Percentiles rank a stretch among this genome's conserved stretches.
phyloP scores from a whole-genome alignment of 345 rosid genomes.

The Gossypium mustelinum region DNA sequence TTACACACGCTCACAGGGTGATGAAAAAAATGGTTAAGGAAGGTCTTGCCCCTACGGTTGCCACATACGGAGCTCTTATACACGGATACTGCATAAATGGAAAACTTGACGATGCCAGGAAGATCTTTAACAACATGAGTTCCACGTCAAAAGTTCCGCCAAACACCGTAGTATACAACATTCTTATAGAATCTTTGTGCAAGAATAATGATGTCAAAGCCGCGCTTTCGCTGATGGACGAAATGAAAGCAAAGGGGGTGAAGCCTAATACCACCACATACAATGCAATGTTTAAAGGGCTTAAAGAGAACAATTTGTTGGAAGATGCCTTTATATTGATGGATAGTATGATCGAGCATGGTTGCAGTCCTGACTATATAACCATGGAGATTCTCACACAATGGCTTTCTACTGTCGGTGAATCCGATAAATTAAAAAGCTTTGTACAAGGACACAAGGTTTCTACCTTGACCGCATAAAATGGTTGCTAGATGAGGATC shows the following conservation, averaged over 20 bases:
- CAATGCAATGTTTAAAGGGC: slow-evolving; percentile 70
- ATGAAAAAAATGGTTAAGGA: slow-evolving; percentile 51
- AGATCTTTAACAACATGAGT: slow-evolving; percentile 53
- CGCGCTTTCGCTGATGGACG: slow-evolving; percentile 54
- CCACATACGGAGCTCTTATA: slow-evolving; percentile 60
- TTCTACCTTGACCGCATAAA: slow-evolving; percentile 28
- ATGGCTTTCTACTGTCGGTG: slow-evolving; percentile 60
- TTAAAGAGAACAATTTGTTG: slow-evolving; percentile 42
- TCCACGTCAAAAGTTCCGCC: slow-evolving; percentile 43
- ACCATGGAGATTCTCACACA: slow-evolving; percentile 70
- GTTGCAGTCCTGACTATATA: slow-evolving; percentile 65
- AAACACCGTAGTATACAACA: slow-evolving; percentile 65
- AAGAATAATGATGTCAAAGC: slow-evolving; percentile 39
- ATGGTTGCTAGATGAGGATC: neutral
- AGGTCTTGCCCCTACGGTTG: slow-evolving; percentile 50
- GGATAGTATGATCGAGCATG: slow-evolving; percentile 62
- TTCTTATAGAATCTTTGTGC: slow-evolving; percentile 54
- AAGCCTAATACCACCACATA: slow-evolving; percentile 59
- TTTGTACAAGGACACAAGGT: slow-evolving; percentile 46
- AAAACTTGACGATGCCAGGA: slow-evolving; percentile 52
- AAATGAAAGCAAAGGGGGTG: slow-evolving; percentile 58
- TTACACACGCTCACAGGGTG: slow-evolving; percentile 34
- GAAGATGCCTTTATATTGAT: slow-evolving; percentile 48
- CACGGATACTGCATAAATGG: slow-evolving; percentile 57
- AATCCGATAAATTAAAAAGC: slow-evolving; percentile 42